Conservation (phyloP, 129 eudicot species). For the Ambrosia trifida region DNA sequence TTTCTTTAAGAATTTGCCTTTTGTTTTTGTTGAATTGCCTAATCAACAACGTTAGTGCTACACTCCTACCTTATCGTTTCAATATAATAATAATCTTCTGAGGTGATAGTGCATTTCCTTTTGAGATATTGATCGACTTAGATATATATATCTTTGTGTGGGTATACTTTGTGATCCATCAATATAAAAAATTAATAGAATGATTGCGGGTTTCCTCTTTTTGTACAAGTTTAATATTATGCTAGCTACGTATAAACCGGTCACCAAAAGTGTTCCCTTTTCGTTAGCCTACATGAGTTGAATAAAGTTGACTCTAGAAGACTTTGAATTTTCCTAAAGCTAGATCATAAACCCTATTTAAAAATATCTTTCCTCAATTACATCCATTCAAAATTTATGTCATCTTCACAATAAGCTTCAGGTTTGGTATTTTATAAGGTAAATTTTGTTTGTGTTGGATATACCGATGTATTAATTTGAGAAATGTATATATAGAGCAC, state of each 20-base stretch:
- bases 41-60: conserved; percentile 36
- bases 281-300: neutral
- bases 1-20: neutral
- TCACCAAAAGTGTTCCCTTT: neutral
- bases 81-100: conserved; percentile 23
- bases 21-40: conserved; percentile 9
- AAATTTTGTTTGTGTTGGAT: no score
- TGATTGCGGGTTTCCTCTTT: neutral
- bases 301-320: neutral
- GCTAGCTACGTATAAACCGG: neutral
- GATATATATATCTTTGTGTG: conserved; percentile 3
- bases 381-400: no score
- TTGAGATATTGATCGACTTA: conserved; percentile 27
- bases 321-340: conserved; percentile 1
- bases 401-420: neutral
- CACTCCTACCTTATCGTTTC: conserved; percentile 42
- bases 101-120: conserved; percentile 48
- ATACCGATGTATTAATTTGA: no score
- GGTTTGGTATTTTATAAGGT: no score
- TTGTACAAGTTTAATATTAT: neutral
- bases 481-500: no score
- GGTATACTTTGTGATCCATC: neutral
- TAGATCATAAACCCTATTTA: neutral
- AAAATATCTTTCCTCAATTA: neutral
- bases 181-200: neutral